Evolutionary conservation across 1,284 basidiomycete species (phyloP).

Genomic region (Trichosporon coremiiforme): DNA sequence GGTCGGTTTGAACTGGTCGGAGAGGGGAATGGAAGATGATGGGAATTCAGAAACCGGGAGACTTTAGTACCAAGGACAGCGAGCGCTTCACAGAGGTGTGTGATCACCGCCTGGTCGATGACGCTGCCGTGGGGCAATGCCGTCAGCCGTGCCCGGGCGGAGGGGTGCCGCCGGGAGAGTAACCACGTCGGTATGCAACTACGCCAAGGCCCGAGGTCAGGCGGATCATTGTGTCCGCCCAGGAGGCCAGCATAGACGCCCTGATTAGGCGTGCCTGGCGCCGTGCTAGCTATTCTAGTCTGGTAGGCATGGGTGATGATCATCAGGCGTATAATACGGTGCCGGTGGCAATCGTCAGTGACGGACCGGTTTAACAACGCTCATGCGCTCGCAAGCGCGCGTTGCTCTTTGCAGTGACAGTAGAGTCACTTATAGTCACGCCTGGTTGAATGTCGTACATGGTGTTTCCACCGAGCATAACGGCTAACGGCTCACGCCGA

Average conservation of each 20-base stretch:
- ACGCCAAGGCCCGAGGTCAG: background rate
- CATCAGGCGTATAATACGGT: too few relatives aligned
- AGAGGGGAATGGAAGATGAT: background rate
- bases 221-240: background rate
- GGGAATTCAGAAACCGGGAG: background rate
- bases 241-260: too few relatives aligned
- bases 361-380: too few relatives aligned
- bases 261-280: constrained; percentile 6
- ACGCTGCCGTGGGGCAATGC: background rate
- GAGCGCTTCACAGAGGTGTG: background rate
- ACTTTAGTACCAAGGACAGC: background rate
- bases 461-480: background rate
- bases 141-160: constrained; percentile 2
- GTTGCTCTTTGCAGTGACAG: too few relatives aligned
- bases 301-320: too few relatives aligned
- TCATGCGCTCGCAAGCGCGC: too few relatives aligned
- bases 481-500: constrained; percentile 10
- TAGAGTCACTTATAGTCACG: background rate
- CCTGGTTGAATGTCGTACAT: too few relatives aligned
- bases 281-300: too few relatives aligned
- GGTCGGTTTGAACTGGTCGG: background rate
- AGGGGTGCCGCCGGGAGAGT: constrained; percentile 1
- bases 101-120: constrained; percentile 16
- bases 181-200: constrained; percentile 7
- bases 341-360: too few relatives aligned